A percentile compares a stretch with the other conserved stretches of the same genome.
phyloP scores from a whole-genome alignment of 768 basidiomycete genomes.

The Leccinellum albellum region DNA sequence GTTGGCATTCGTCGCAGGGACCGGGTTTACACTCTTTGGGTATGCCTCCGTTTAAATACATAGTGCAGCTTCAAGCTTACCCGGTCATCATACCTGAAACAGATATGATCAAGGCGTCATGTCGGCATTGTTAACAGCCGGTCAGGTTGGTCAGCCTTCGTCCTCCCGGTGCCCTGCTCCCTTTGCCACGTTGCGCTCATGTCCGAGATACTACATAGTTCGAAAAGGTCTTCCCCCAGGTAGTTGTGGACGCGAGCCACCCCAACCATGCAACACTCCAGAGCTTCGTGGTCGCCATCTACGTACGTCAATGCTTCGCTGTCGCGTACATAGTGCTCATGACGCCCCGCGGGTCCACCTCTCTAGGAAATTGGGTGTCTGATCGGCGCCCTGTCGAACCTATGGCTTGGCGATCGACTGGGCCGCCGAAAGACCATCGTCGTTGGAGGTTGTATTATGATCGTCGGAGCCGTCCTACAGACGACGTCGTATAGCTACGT shows the following conservation, averaged over 20 bases:
- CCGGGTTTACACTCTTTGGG: conserved; percentile 64
- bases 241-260: conserved; percentile 38
- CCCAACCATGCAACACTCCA: conserved; percentile 51
- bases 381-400: conserved; percentile 57
- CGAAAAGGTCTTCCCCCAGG: conserved; percentile 54
- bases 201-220: conserved; percentile 43
- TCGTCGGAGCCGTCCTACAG: conserved; percentile 60
- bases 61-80: not conserved
- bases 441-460: conserved; percentile 57
- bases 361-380: conserved; percentile 62
- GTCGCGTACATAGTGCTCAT: not conserved
- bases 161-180: not conserved
- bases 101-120: conserved; percentile 72
- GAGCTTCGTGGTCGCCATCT: conserved; percentile 57
- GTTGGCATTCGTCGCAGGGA: conserved; percentile 54
- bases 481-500: conserved; percentile 53
- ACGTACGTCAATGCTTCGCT: conserved; percentile 32
- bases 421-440: conserved; percentile 58
- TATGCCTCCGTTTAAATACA: conserved; percentile 21
- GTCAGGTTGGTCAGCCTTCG: conserved; percentile 36
- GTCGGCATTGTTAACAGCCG: conserved; percentile 59
- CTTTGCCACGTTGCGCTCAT: not conserved
- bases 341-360: not conserved
- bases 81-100: not conserved
- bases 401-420: conserved; percentile 56